Evolutionary conservation across 306 rosid genomes (phyloP), one percentile per base, ranked within the genome.

Genomic region (Fagus sylvatica): DNA sequence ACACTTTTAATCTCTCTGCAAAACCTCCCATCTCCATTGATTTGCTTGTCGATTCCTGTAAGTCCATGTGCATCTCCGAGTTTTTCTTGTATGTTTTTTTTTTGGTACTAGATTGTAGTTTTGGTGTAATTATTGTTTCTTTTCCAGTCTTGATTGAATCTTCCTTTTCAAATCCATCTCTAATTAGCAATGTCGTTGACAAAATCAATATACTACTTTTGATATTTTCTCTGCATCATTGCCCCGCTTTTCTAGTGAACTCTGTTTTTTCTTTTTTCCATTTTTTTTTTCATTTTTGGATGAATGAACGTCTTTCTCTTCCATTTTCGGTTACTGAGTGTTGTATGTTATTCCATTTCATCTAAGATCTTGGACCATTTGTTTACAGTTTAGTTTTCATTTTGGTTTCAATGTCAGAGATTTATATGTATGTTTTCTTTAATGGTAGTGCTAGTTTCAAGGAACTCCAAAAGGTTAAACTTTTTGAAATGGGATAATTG

Each of bases 161-260:
- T 41, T 64, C 42, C 8, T 68, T 12, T 46, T 43, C 34, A 56
- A 33, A 67, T 69, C 71, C 13, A 4, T 60, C 78, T 71, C 80
- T 74, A 12, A 62, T 79, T 53, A 48, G 83, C 84, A 88, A 86
- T 88, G 90, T 53, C 74, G 49, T 76, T 86, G 83, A 84, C 81
- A 76, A 19, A 60, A 67, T 34, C 66, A 46, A 19, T 36, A 1
- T 34, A 42, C 28, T 46, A 4, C 56, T 60, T n/a, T 46, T 74
- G 78, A 22, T 36, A 67, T 39, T 76, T 71, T 68, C 53, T 64
- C 41, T 16, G 46, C 46, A 33, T 74, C 53, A 15, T 53, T 30
- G 75, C 48, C 80, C 55, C 73, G 69, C 70, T 72, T 46, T 74
- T 1, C 65, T 2, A 55, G 49, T 54, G 53, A 57, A 36, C 75